These are phyloP conservation scores for Lipomyces oligophaga DNA, from an alignment of 805 yeast species.

Conservation along the genomic window DNA sequence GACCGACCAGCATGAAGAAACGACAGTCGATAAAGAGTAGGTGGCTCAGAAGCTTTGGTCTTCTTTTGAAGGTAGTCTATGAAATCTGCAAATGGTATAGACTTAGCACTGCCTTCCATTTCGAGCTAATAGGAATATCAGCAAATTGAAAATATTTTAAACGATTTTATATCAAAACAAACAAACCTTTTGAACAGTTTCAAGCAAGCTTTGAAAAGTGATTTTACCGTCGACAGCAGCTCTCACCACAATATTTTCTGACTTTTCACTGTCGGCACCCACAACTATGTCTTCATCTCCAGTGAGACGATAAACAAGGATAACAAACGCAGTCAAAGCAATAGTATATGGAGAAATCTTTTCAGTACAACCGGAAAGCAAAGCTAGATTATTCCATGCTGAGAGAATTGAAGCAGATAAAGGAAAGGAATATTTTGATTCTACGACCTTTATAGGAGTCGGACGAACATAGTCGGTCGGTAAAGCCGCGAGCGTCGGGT, in stretches of 20 bases:
- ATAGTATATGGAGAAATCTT: slow-evolving; percentile 34
- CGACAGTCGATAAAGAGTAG: slow-evolving; percentile 53
- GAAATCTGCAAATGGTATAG: slow-evolving; percentile 55
- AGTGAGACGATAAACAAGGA: slow-evolving; percentile 71
- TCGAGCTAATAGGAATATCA: slow-evolving; percentile 24
- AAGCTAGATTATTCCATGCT: slow-evolving; percentile 26
- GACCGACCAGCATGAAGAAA: slow-evolving; percentile 24
- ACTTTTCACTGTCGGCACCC: slow-evolving; percentile 55
- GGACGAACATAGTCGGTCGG: slow-evolving; percentile 88
- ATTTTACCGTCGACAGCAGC: slow-evolving; percentile 45
- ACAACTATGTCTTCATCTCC: slow-evolving; percentile 94
- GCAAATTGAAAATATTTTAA: slow-evolving; percentile 28
- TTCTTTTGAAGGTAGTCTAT: slow-evolving; percentile 48
- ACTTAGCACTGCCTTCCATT: slow-evolving; percentile 34
- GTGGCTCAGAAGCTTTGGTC: slow-evolving; percentile 53
- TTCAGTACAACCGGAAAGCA: slow-evolving; percentile 18
- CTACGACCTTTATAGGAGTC: slow-evolving; percentile 59
- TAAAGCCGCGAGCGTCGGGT: slow-evolving; percentile 78
- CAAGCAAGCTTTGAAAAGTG: slow-evolving; percentile 50
- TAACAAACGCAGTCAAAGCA: slow-evolving; percentile 63
- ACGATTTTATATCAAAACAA: neutral
- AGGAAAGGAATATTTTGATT: slow-evolving; percentile 48
- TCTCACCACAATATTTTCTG: slow-evolving; percentile 58
- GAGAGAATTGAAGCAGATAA: slow-evolving; percentile 30
- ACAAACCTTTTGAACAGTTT: slow-evolving; percentile 41